phyloP scores from a whole-genome alignment of 2,329 filamentous ascomycete species.

The Ophiobolus disseminans region DNA sequence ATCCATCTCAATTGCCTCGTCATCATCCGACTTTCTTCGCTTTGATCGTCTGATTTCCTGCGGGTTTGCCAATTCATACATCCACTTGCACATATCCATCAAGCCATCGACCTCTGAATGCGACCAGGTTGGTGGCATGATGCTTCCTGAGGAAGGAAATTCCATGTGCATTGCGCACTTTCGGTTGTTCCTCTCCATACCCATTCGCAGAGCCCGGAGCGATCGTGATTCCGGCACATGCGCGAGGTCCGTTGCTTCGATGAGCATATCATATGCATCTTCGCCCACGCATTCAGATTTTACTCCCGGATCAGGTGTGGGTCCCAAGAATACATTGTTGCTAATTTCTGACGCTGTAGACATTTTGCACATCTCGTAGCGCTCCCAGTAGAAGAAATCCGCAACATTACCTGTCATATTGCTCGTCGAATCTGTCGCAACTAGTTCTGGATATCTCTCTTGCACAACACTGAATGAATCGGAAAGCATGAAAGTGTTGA shows the following conservation, averaged over 20 bases:
- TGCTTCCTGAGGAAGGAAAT: constrained; percentile 94
- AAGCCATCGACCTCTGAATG: constrained; percentile 84
- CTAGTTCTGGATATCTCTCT: constrained; percentile 69
- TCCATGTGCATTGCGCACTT: constrained; percentile 67
- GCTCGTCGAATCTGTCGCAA: constrained; percentile 77
- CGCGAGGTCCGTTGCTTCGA: constrained; percentile 88
- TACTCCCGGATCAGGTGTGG: constrained; percentile 74
- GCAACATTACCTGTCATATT: constrained; percentile 77
- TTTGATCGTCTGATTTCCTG: constrained; percentile 48
- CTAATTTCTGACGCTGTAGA: constrained; percentile 87
- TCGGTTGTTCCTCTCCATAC: constrained; percentile 53
- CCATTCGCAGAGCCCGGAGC: constrained; percentile 68
- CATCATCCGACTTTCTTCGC: constrained; percentile 54
- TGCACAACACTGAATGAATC: constrained; percentile 64
- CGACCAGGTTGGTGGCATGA: constrained; percentile 83
- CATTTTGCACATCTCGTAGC: constrained; percentile 92
- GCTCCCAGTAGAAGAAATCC: constrained; percentile 89
- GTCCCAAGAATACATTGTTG: constrained; percentile 87
- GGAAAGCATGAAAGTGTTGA: constrained; percentile 83
- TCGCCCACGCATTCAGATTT: constrained; percentile 50
- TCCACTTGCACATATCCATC: constrained; percentile 86
- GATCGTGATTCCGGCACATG: constrained; percentile 73
- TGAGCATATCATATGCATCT: constrained; percentile 78
- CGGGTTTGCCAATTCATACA: constrained; percentile 81
- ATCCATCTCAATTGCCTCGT: constrained; percentile 65